phyloP scores from a whole-genome alignment of 352 stramenopile genomes.

The Phytophthora aleatoria region DNA sequence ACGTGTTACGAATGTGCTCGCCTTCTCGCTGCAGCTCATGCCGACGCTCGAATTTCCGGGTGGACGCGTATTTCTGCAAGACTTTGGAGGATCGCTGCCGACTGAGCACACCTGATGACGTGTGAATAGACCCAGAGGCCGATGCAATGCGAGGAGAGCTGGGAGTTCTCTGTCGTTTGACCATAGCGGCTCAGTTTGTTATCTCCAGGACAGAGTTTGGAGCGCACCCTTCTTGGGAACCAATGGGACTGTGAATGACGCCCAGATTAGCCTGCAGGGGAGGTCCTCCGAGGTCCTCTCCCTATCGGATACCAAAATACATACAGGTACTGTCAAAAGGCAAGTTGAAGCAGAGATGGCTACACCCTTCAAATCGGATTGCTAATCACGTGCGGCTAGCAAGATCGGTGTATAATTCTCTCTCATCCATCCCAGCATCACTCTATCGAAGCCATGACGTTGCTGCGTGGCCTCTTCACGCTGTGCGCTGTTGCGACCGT shows the following conservation, averaged over 20 bases:
- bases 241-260: not conserved
- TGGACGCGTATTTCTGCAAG: slow-evolving; percentile 39
- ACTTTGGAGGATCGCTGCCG: slow-evolving; percentile 17
- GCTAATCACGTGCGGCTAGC: slow-evolving; percentile 17
- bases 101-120: not conserved
- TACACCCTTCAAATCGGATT: slow-evolving; percentile 28
- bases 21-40: slow-evolving; percentile 44
- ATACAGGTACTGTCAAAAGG: not conserved
- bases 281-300: not conserved
- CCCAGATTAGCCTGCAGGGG: no score
- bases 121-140: not conserved
- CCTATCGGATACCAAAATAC: not conserved
- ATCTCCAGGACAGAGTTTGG: not conserved
- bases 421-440: not conserved
- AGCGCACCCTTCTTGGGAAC: no score
- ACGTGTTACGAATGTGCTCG: slow-evolving; percentile 29
- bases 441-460: slow-evolving; percentile 10
- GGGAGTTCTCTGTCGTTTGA: slow-evolving; percentile 2
- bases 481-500: slow-evolving; percentile 7
- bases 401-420: slow-evolving; percentile 16
- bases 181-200: slow-evolving; percentile 4
- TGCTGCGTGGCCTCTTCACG: slow-evolving; percentile 1
- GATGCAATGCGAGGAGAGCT: slow-evolving; percentile 9
- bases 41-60: slow-evolving; percentile 42
- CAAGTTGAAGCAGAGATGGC: slow-evolving; percentile 17